Evolutionary conservation across 2,329 filamentous ascomycete genomes (phyloP).

Genomic region (Fusarium humuli): DNA sequence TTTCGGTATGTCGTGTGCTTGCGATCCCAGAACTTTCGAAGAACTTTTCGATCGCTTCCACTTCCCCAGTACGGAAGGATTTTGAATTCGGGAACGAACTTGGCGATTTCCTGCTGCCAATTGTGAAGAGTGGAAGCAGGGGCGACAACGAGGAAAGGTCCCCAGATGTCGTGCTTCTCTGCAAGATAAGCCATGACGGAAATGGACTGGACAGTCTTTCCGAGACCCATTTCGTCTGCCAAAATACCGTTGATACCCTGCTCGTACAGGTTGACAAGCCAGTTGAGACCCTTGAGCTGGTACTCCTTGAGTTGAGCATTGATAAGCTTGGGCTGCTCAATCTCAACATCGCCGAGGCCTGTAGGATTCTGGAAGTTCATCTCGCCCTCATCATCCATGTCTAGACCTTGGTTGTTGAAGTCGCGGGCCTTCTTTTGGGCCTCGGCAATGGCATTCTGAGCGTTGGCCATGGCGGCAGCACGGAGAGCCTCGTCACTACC

Average conservation of each 20-base stretch:
- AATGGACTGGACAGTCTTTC: constrained; percentile 98
- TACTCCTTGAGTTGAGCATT: constrained; percentile 97
- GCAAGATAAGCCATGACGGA: constrained; percentile 99
- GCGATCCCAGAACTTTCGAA: constrained; percentile 98
- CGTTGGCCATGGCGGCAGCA: constrained; percentile 91
- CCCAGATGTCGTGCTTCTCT: constrained; percentile 98
- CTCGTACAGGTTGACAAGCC: constrained; percentile 98
- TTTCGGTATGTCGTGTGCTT: constrained; percentile 96
- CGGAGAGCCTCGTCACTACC: constrained; percentile 87
- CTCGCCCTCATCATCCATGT: constrained; percentile 90
- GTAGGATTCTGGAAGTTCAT: constrained; percentile 99
- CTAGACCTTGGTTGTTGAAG: constrained; percentile 82
- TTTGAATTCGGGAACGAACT: constrained; percentile 94
- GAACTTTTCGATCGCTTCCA: constrained; percentile 91
- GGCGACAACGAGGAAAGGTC: constrained; percentile 95
- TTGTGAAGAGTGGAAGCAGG: constrained; percentile 97
- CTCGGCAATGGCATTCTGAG: constrained; percentile 93
- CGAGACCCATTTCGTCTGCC: constrained; percentile 99
- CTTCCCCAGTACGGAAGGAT: constrained; percentile 98
- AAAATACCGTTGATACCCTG: constrained; percentile 99
- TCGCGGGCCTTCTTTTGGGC: constrained; percentile 92
- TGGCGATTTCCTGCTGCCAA: constrained; percentile 98
- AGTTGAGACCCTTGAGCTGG: constrained; percentile 98
- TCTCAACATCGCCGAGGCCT: constrained; percentile 91
- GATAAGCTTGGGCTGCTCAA: constrained; percentile 93